Evolutionary conservation across 2,329 filamentous ascomycete genomes (phyloP).

Genomic region (Exophiala bonariae): DNA sequence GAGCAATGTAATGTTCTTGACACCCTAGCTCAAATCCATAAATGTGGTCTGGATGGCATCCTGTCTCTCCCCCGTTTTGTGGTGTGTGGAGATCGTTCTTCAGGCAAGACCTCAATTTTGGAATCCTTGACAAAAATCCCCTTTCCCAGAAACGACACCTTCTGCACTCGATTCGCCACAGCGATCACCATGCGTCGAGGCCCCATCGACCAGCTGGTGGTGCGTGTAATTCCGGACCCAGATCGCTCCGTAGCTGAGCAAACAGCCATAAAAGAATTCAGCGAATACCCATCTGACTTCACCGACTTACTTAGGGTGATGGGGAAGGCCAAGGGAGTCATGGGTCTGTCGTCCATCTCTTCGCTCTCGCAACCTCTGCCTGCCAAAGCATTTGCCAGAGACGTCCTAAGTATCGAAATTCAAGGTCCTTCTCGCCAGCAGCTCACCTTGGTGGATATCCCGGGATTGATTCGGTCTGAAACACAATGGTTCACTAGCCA

Average conservation of each 20-base stretch:
- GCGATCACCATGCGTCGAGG: too few species aligned
- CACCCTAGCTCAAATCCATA: slow-evolving; percentile 40
- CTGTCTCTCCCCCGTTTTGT: slow-evolving; percentile 65
- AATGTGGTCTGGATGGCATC: slow-evolving; percentile 47
- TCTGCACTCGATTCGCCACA: slow-evolving; percentile 65
- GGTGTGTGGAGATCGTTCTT: slow-evolving; percentile 64
- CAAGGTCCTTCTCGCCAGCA: slow-evolving; percentile 36
- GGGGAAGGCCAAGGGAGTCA: slow-evolving; percentile 59
- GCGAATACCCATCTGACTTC: too few species aligned
- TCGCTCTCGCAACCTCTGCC: too few species aligned
- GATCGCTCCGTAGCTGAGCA: too few species aligned
- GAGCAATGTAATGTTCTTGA: too few species aligned
- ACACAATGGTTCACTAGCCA: slow-evolving; percentile 48
- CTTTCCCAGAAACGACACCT: slow-evolving; percentile 60
- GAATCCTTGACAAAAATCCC: slow-evolving; percentile 64
- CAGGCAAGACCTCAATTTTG: slow-evolving; percentile 62
- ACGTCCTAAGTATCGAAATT: too few species aligned
- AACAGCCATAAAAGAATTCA: too few species aligned
- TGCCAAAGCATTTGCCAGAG: too few species aligned
- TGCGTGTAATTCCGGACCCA: too few species aligned
- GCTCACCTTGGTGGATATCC: slow-evolving; percentile 57
- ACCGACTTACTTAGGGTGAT: too few species aligned
- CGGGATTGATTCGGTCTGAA: slow-evolving; percentile 53
- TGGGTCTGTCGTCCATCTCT: slow-evolving; percentile 33
- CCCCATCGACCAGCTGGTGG: too few species aligned